Conservation (phyloP, 1,284 basidiomycete genomes). For the Hemileia vastatrix region DNA sequence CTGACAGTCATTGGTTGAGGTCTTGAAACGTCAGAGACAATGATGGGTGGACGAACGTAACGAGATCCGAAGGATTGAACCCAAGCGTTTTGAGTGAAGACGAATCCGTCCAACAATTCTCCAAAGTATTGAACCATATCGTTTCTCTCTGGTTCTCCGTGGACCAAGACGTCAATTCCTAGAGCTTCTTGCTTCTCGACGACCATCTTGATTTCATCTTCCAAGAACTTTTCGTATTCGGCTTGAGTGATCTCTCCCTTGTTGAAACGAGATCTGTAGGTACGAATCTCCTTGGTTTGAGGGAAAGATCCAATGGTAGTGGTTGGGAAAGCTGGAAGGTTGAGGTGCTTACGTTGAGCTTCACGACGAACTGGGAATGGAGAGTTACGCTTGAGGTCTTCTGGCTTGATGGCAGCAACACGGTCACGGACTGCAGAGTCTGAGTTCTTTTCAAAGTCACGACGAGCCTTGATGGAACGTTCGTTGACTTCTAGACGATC, state of each 20-base stretch:
- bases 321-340: conserved; percentile 94
- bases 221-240: conserved; percentile 95
- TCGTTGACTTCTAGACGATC: conserved; percentile 73
- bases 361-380: conserved; percentile 79
- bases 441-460: conserved; percentile 88
- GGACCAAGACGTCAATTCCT: conserved; percentile 92
- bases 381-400: conserved; percentile 78
- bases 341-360: conserved; percentile 77
- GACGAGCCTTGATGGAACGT: conserved; percentile 82
- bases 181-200: conserved; percentile 94
- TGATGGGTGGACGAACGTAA: conserved; percentile 96
- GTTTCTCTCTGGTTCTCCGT: conserved; percentile 71
- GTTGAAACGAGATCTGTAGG: conserved; percentile 81
- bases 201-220: conserved; percentile 89
- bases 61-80: conserved; percentile 90
- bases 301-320: conserved; percentile 82
- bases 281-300: conserved; percentile 97
- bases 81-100: conserved; percentile 97
- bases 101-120: conserved; percentile 88
- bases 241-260: conserved; percentile 80
- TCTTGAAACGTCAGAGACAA: conserved; percentile 95
- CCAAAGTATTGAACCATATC: conserved; percentile 88
- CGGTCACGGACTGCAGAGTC: conserved; percentile 93
- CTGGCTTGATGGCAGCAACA: conserved; percentile 78
- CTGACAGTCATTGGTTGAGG: conserved; percentile 86